Percentiles rank a stretch among this genome's conserved stretches.
Evolutionary conservation across 2,329 filamentous ascomycete genomes (phyloP).

Genomic region (Biscogniauxia marginata): DNA sequence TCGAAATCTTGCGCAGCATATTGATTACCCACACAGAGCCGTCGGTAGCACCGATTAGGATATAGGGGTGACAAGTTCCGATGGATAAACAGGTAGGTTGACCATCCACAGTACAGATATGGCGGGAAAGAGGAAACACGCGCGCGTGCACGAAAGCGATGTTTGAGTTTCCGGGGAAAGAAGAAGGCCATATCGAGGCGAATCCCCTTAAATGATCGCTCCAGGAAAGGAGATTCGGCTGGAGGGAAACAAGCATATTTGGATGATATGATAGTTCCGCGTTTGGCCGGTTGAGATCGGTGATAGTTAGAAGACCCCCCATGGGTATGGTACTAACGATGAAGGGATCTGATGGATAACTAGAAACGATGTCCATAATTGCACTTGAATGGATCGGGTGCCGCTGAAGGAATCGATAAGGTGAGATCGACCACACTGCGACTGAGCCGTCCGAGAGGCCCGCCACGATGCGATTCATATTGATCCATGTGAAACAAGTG

Average conservation of each 20-base stretch:
- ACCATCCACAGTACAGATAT: conserved; percentile 50
- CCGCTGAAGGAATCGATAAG: conserved; percentile 48
- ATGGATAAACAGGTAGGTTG: conserved; percentile 50
- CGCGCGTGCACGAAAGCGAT: conserved; percentile 53
- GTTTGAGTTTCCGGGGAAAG: conserved; percentile 51
- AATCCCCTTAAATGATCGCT: conserved; percentile 56
- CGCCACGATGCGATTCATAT: conserved; percentile 52
- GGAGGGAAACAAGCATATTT: conserved; percentile 49
- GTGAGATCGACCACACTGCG: conserved; percentile 55
- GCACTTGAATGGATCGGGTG: conserved; percentile 53
- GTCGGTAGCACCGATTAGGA: conserved; percentile 53
- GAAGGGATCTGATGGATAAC: conserved; percentile 56
- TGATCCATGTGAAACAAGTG: conserved; percentile 55
- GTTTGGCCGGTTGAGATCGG: conserved; percentile 53
- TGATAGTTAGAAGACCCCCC: conserved; percentile 51
- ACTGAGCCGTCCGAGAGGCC: conserved; percentile 58
- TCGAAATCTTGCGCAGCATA: conserved; percentile 43
- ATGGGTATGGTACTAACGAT: conserved; percentile 55
- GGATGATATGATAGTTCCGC: conserved; percentile 54
- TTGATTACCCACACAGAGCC: conserved; percentile 53
- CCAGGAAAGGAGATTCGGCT: conserved; percentile 54
- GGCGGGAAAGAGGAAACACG: conserved; percentile 52
- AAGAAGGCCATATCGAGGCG: conserved; percentile 51
- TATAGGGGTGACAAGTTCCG: conserved; percentile 51
- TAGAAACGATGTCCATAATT: conserved; percentile 54